Percentiles rank a stretch among this genome's conserved stretches.
phyloP scores from a whole-genome alignment of 495 filamentous ascomycete species.

The Chaetomidium leptoderma region DNA sequence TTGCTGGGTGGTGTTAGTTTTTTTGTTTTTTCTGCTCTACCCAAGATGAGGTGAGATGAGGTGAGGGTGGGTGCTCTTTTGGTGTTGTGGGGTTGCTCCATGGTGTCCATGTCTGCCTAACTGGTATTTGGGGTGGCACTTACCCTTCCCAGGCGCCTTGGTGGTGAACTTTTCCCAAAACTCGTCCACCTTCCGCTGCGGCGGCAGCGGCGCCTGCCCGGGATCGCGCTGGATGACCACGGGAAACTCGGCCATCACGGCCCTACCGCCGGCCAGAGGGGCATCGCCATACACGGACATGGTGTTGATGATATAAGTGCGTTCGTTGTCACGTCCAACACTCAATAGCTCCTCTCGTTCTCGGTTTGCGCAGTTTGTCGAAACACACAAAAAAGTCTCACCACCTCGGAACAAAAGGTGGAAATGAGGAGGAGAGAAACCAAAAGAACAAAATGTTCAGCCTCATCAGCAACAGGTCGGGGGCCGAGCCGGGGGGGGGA shows the following conservation, averaged over 20 bases:
- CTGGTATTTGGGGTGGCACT: slow-evolving; percentile 3
- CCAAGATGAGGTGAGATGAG: too few species aligned
- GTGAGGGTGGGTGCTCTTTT: too few species aligned
- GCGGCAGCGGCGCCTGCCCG: slow-evolving; percentile 43
- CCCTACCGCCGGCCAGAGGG: background rate
- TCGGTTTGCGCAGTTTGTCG: too few species aligned
- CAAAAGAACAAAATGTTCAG: too few species aligned
- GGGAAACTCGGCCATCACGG: slow-evolving; percentile 26
- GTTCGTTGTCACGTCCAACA: background rate
- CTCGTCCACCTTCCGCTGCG: slow-evolving; percentile 67
- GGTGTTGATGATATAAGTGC: too few species aligned
- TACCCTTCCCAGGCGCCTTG: slow-evolving; percentile 54
- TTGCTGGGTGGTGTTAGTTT: slow-evolving; percentile 41
- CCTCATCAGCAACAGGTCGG: too few species aligned
- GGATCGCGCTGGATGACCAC: background rate
- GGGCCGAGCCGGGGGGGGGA: too few species aligned
- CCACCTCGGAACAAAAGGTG: too few species aligned
- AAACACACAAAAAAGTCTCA: too few species aligned
- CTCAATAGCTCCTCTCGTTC: background rate
- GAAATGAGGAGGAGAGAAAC: too few species aligned
- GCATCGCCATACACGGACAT: background rate
- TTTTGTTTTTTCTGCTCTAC: background rate
- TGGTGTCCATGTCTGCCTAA: background rate
- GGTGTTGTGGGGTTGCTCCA: too few species aligned
- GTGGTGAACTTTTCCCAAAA: slow-evolving; percentile 78